Conservation (phyloP, 208 protist genomes). For the Acanthamoeba polyphaga region DNA sequence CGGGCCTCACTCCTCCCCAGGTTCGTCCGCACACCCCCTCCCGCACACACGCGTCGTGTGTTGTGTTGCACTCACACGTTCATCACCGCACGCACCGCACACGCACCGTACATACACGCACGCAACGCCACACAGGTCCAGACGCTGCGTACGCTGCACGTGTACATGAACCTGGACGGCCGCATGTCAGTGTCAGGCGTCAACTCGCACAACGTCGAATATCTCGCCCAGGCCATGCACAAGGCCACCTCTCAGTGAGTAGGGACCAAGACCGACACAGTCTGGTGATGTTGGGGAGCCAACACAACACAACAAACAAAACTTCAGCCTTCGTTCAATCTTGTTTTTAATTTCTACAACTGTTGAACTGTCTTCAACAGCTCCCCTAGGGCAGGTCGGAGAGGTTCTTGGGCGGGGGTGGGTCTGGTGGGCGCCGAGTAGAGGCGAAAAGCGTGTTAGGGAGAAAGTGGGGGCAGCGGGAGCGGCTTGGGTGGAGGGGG, state of each 20-base stretch:
- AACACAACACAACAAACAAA: too few species aligned
- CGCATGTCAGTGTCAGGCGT: conserved; percentile 93
- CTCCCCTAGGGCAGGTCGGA: not conserved
- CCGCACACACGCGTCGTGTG: not conserved
- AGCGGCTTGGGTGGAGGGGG: not conserved
- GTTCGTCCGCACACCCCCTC: not conserved
- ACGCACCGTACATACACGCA: not conserved
- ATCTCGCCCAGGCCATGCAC: conserved; percentile 91
- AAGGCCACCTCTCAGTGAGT: conserved; percentile 85
- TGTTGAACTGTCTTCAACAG: too few species aligned
- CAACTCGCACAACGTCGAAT: conserved; percentile 89
- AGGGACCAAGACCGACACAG: too few species aligned
- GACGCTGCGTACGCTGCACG: conserved; percentile 85
- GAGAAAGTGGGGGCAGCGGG: not conserved
- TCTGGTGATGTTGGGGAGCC: too few species aligned
- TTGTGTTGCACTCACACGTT: not conserved
- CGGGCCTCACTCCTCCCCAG: conserved; percentile 62
- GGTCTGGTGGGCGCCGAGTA: not conserved
- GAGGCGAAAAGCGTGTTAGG: not conserved
- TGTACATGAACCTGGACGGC: conserved; percentile 93
- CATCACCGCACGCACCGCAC: not conserved
- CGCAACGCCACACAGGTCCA: conserved; percentile 24
- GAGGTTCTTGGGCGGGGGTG: conserved; percentile 25
- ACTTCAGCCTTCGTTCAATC: too few species aligned
- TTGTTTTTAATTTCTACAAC: too few species aligned